Evolutionary conservation across 352 stramenopile genomes (phyloP).

Genomic region (Phytophthora europaea): DNA sequence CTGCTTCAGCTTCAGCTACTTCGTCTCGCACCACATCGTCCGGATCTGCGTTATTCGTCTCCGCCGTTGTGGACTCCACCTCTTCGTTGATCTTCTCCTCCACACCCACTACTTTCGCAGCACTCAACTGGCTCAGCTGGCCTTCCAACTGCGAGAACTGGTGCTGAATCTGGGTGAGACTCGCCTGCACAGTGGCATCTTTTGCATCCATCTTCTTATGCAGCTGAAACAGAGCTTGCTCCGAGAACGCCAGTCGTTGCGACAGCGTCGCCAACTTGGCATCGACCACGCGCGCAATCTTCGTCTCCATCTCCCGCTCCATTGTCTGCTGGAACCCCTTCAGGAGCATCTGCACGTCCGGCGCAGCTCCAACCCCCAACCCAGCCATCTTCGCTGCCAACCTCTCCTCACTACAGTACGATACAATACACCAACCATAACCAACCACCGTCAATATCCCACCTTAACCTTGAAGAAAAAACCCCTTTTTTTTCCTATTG

Average conservation of each 20-base stretch:
- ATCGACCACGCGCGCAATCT: conserved; percentile 69
- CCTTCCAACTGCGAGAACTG: conserved; percentile 51
- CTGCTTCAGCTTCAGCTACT: conserved; percentile 3
- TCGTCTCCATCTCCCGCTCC: conserved; percentile 73
- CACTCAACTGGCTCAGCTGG: conserved; percentile 43
- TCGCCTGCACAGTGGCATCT: conserved; percentile 44
- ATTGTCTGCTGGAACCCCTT: conserved; percentile 68
- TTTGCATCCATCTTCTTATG: conserved; percentile 65
- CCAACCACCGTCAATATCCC: neutral
- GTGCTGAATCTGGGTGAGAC: conserved; percentile 54
- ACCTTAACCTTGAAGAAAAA: neutral
- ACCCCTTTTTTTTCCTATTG: neutral
- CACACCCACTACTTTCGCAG: conserved; percentile 2
- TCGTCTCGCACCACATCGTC: conserved; percentile 1
- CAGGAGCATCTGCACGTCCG: conserved; percentile 52
- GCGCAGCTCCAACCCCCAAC: conserved; percentile 10
- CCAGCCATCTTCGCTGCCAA: conserved; percentile 29
- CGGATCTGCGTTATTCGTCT: conserved; percentile 8
- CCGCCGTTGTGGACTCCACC: neutral
- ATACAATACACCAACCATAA: conserved; percentile 9
- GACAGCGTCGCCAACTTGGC: conserved; percentile 64
- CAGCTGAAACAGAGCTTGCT: conserved; percentile 72
- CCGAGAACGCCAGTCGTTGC: conserved; percentile 67
- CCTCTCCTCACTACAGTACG: conserved; percentile 15
- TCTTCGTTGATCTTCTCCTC: conserved; percentile 11